Percentiles rank a stretch among this genome's conserved stretches.
These are phyloP conservation scores for Herpetomonas tarakana DNA, from an alignment of 208 protist genomes.

Conservation along the genomic window DNA sequence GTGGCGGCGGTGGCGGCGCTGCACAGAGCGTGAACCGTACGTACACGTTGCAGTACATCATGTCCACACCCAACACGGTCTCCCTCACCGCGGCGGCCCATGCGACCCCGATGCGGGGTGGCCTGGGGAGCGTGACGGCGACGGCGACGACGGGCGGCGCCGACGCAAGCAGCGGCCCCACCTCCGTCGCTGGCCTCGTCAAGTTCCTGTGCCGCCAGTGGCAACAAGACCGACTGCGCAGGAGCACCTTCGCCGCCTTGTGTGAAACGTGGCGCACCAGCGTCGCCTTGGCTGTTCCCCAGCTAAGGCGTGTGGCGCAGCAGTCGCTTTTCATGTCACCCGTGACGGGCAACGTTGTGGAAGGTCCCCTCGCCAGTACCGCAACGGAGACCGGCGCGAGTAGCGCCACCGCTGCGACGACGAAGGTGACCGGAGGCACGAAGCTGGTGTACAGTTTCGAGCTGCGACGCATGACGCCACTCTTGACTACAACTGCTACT, in stretches of 20 bases:
- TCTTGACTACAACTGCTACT: slow-evolving; percentile 16
- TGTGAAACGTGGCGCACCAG: slow-evolving; percentile 1
- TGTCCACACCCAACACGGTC: slow-evolving; percentile 4
- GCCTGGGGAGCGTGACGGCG: no score
- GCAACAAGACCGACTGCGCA: neutral
- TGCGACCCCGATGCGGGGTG: neutral
- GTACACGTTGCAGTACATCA: slow-evolving; percentile 10
- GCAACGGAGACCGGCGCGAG: neutral
- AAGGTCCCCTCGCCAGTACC: neutral
- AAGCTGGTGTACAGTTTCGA: slow-evolving; percentile 83
- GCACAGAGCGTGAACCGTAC: neutral
- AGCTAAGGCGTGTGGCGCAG: slow-evolving; percentile 3
- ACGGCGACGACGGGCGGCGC: neutral
- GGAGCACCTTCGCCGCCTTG: neutral
- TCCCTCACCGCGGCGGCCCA: slow-evolving; percentile 9
- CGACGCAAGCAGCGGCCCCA: neutral
- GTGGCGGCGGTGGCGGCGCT: neutral
- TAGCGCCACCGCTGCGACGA: neutral
- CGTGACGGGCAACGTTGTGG: slow-evolving; percentile 15
- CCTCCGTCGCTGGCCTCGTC: neutral
- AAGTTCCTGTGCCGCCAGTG: neutral
- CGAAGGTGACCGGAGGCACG: neutral
- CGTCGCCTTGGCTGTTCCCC: slow-evolving; percentile 8
- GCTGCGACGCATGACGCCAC: slow-evolving; percentile 82
- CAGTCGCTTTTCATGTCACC: slow-evolving; percentile 14